Evolutionary conservation across 108 stramenopile genomes (phyloP).

Genomic region (Fistulifera solaris): DNA sequence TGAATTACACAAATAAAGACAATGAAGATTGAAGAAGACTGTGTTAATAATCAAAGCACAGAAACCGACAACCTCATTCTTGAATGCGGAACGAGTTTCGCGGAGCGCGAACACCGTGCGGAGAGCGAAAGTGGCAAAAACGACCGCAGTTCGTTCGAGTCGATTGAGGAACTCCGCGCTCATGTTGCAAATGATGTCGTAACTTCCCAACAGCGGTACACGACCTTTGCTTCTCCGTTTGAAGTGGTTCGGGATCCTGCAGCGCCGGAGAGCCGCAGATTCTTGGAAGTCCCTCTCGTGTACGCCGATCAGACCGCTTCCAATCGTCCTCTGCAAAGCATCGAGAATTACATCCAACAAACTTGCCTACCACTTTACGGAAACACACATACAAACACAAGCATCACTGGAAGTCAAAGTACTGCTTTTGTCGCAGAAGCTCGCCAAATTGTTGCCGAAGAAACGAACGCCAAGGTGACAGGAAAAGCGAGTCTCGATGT

Average conservation of each 20-base stretch:
- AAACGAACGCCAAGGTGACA: slow-evolving; percentile 72
- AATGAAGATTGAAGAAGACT: too few species aligned
- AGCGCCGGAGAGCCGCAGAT: background rate
- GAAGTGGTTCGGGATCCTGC: slow-evolving; percentile 2
- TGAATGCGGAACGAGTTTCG: background rate
- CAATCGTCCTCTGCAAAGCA: slow-evolving; percentile 55
- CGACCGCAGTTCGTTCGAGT: background rate
- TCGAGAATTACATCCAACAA: slow-evolving; percentile 55
- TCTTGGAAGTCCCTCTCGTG: slow-evolving; percentile 51
- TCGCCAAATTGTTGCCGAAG: slow-evolving; percentile 83
- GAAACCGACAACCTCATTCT: too few species aligned
- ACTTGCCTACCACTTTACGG: slow-evolving; percentile 81
- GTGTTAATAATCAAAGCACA: too few species aligned
- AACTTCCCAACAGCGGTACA: background rate
- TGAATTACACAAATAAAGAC: too few species aligned
- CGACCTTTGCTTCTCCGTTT: slow-evolving; percentile 27
- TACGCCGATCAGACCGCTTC: slow-evolving; percentile 85
- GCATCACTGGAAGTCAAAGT: slow-evolving; percentile 77
- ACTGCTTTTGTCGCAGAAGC: slow-evolving; percentile 89
- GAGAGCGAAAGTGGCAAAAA: background rate
- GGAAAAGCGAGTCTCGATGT: slow-evolving; percentile 82
- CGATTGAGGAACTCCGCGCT: slow-evolving; percentile 1
- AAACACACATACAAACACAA: slow-evolving; percentile 91
- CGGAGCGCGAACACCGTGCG: background rate
- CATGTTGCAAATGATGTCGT: background rate